Conservation (phyloP, 202 grass and related monocot species). For the Zoysia matrella region DNA sequence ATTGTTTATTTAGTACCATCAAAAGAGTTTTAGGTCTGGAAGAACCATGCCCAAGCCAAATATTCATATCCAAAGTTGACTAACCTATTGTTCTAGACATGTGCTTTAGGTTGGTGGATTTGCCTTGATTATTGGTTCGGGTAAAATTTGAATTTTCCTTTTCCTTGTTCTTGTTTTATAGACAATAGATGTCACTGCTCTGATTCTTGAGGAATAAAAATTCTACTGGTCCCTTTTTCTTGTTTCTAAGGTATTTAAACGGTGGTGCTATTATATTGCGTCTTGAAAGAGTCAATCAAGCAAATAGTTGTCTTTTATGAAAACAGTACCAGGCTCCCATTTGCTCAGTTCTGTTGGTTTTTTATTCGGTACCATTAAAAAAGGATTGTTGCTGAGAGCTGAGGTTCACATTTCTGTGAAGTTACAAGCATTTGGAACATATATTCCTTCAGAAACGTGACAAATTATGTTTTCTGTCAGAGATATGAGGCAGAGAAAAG, state of each 20-base stretch:
- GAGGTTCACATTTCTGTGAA: not conserved
- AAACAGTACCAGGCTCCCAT: not conserved
- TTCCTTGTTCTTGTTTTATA: conserved; percentile 10
- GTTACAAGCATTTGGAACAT: conserved; percentile 13
- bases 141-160: not conserved
- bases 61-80: conserved; percentile 6
- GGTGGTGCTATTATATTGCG: conserved; percentile 4
- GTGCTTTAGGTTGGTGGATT: not conserved
- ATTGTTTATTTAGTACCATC: conserved; percentile 34
- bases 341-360: conserved; percentile 10
- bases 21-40: conserved; percentile 12
- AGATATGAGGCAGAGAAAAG: not conserved
- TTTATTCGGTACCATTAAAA: not conserved
- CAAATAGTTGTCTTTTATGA: not conserved
- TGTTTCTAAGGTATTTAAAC: not conserved
- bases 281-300: not conserved
- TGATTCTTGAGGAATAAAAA: conserved; percentile 22
- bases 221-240: not conserved
- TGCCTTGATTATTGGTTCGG: conserved; percentile 8
- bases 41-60: not conserved
- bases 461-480: conserved; percentile 5
- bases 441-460: not conserved
- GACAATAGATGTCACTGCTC: conserved; percentile 20
- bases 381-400: not conserved
- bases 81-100: not conserved